Evolutionary conservation across 371 early-diverging fungal genomes (phyloP), one percentile per base, ranked within the genome.

Genomic region (Rhizopus arrhizus): DNA sequence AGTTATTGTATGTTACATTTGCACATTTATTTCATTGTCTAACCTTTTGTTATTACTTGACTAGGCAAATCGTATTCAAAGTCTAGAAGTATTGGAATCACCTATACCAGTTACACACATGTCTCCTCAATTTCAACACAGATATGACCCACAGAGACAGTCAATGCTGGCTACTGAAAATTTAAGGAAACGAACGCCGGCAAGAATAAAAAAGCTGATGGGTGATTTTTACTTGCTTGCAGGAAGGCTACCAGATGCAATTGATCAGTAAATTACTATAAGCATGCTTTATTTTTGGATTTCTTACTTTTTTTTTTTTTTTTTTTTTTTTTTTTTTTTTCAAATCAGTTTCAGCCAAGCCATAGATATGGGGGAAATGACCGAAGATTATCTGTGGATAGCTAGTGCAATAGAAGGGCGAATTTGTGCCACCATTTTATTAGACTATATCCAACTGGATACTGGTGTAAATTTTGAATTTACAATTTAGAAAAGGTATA

Each of bases 141-240:
- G 34, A 16, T 4, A 15, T 33, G 22, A 22, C 22, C 36, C 2
- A 36, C 8, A 6, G 48, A 35, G 34, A 16, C 4, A 15, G 6
- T 35, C 57, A 22, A 3, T 5, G 3, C 28, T 16, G 3, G 53
- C 36, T 4, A 48, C 61, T 22, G 62, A 48, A 11, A 75, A 74
- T 10, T 49, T 75, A 16, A 72, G 64, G 41, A 66, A 76, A 38
- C 61, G 92, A 35, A 89, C 93, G 5, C 90, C 90, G 13, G 90
- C 87, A 1, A 67, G 94, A 36, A 86, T 87, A 28, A 84, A 86
- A 58, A 94, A 94, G 59, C 62, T 94, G 16, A 66, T 91, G 22
- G 91, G 85, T 2, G 94, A 94, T 70, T 69, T 93, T 48, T 90
- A 85, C 66, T 57, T 94, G 46, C 68, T 94, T 69, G 87, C 91